Evolutionary conservation across 2,329 filamentous ascomycete genomes (phyloP).

Genomic region (Calcarisporium arbuscula): DNA sequence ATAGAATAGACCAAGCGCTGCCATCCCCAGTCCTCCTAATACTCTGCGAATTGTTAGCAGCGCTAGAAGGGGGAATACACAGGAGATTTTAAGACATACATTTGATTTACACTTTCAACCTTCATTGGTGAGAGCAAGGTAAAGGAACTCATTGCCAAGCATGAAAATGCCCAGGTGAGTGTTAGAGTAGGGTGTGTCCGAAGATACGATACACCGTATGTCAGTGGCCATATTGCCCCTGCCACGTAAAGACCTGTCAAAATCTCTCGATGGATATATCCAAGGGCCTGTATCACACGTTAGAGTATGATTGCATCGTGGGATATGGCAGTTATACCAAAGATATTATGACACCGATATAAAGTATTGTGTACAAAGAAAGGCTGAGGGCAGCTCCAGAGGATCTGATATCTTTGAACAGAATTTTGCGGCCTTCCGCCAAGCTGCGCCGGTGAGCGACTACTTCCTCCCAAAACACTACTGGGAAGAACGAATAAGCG

Average conservation of each 20-base stretch:
- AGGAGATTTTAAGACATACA: conserved; percentile 46
- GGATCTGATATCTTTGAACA: conserved; percentile 65
- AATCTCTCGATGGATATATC: conserved; percentile 86
- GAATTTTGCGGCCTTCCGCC: conserved; percentile 54
- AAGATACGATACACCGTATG: conserved; percentile 69
- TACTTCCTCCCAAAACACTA: conserved; percentile 95
- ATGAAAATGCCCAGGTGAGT: conserved; percentile 68
- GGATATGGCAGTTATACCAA: conserved; percentile 54
- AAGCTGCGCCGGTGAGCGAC: conserved; percentile 70
- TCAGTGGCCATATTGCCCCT: conserved; percentile 69
- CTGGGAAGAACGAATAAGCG: conserved; percentile 83
- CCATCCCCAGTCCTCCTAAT: conserved; percentile 72
- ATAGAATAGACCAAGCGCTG: conserved; percentile 67
- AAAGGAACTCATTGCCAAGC: conserved; percentile 80
- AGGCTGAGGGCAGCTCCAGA: conserved; percentile 52
- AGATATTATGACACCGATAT: conserved; percentile 70
- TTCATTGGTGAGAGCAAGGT: conserved; percentile 86
- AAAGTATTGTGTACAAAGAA: conserved; percentile 56
- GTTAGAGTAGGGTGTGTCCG: conserved; percentile 57
- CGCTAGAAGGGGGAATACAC: no score
- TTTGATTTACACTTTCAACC: conserved; percentile 65
- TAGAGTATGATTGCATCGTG: no score
- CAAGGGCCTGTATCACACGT: no score
- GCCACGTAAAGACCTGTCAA: conserved; percentile 75
- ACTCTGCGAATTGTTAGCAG: conserved; percentile 44